phyloP scores from a whole-genome alignment of 2,329 filamentous ascomycete species.

The Sporothrix protearum region DNA sequence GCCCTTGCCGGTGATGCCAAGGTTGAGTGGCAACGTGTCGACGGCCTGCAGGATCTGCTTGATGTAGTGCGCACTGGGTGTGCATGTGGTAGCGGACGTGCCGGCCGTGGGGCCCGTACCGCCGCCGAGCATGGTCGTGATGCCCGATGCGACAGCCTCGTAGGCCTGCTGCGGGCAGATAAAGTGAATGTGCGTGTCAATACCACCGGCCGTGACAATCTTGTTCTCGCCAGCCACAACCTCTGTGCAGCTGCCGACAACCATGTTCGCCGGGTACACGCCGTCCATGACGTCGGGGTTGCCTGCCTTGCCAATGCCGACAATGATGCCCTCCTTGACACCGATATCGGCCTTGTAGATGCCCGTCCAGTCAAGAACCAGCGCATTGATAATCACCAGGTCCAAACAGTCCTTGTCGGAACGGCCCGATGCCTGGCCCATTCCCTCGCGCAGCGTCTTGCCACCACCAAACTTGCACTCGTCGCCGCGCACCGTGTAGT shows the following conservation, averaged over 20 bases:
- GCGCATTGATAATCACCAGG: conserved; percentile 81
- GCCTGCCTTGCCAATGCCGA: conserved; percentile 87
- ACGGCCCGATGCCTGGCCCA: conserved; percentile 85
- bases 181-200: conserved; percentile 89
- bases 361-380: conserved; percentile 86
- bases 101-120: conserved; percentile 90
- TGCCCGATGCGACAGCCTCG: conserved; percentile 77
- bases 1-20: conserved; percentile 90
- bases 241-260: conserved; percentile 85
- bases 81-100: conserved; percentile 89
- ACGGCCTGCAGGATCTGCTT: conserved; percentile 85
- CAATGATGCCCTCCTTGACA: conserved; percentile 80
- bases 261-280: conserved; percentile 65
- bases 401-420: conserved; percentile 71
- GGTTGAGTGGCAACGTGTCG: conserved; percentile 77
- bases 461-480: conserved; percentile 95
- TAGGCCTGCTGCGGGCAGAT: conserved; percentile 91
- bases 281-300: conserved; percentile 98
- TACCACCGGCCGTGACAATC: conserved; percentile 85
- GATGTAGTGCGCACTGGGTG: conserved; percentile 78
- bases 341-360: conserved; percentile 98
- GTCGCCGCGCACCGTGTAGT: conserved; percentile 80
- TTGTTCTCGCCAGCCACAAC: conserved; percentile 86
- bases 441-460: conserved; percentile 89
- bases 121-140: conserved; percentile 87